phyloP scores from a whole-genome alignment of 2,329 filamentous ascomycete genomes.

The Aureobasidium musti region DNA sequence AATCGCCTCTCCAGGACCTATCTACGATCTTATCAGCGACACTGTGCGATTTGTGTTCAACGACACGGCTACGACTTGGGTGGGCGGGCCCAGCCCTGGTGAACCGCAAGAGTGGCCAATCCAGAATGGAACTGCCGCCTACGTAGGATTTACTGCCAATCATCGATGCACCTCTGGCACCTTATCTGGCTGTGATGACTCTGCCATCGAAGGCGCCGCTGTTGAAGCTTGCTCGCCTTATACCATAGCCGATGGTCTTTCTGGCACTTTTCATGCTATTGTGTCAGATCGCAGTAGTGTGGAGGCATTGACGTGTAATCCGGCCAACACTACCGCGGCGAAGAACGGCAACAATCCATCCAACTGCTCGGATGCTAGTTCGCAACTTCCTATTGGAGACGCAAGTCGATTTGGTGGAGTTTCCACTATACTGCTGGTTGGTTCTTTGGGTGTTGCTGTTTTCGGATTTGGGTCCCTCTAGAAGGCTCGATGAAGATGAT shows the following conservation, averaged over 20 bases:
- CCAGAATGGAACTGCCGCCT: neutral
- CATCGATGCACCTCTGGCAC: neutral
- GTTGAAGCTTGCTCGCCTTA: neutral
- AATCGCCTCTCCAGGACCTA: neutral
- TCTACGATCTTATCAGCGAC: neutral
- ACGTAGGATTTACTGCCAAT: slow-evolving; percentile 6
- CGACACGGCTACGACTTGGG: neutral
- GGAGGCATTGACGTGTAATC: slow-evolving; percentile 1
- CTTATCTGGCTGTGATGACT: neutral
- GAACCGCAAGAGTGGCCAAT: neutral
- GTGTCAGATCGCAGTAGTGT: neutral
- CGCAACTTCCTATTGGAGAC: slow-evolving; percentile 46
- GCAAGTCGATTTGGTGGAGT: slow-evolving; percentile 33
- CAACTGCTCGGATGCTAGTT: neutral
- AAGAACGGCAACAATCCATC: neutral
- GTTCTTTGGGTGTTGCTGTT: neutral
- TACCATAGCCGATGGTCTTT: neutral
- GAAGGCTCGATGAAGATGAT: too few relatives aligned
- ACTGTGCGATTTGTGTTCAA: neutral
- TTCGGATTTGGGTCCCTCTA: neutral
- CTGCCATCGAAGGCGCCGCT: neutral
- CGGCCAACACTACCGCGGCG: slow-evolving; percentile 10
- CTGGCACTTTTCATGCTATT: neutral
- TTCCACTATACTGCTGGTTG: neutral
- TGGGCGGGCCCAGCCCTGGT: neutral